Conservation (phyloP, 805 yeast genomes). For the Candida gorgasii region DNA sequence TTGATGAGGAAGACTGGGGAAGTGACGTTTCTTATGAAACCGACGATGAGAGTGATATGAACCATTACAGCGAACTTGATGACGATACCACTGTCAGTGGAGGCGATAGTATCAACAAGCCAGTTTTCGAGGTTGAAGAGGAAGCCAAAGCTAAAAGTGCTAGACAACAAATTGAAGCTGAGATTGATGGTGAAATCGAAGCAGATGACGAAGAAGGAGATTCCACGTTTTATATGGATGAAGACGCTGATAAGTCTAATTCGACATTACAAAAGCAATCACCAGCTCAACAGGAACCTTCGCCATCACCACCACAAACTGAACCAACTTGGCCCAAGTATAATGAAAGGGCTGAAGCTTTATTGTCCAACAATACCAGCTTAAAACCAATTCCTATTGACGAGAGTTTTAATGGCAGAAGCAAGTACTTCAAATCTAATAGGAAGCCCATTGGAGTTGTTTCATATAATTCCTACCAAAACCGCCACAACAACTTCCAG, state of each 20-base stretch:
- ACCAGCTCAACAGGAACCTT: background rate
- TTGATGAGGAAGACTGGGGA: conserved; percentile 64
- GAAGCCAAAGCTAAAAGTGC: conserved; percentile 2
- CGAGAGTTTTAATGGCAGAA: conserved; percentile 17
- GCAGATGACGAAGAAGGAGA: conserved; percentile 14
- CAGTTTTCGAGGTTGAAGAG: conserved; percentile 1
- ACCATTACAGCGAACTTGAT: conserved; percentile 16
- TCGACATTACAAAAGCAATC: conserved; percentile 11
- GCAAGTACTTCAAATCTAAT: conserved; percentile 38
- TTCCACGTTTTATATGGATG: conserved; percentile 18
- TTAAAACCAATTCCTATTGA: conserved; percentile 43
- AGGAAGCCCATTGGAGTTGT: conserved; percentile 68
- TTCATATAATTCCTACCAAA: conserved; percentile 38
- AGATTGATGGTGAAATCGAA: no score
- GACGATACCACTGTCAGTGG: conserved; percentile 3
- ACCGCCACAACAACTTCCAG: conserved; percentile 15
- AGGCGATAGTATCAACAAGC: background rate
- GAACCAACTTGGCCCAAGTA: conserved; percentile 15
- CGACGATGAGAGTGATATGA: conserved; percentile 18
- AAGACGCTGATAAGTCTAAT: conserved; percentile 16
- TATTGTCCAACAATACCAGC: conserved; percentile 37
- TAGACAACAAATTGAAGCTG: no score
- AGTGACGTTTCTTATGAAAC: conserved; percentile 43
- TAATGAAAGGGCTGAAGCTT: conserved; percentile 45
- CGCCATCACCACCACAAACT: background rate